A percentile compares a stretch with the other conserved stretches of the same genome.
Conservation (phyloP, 257 asterid genomes). For the Prunella vulgaris region DNA sequence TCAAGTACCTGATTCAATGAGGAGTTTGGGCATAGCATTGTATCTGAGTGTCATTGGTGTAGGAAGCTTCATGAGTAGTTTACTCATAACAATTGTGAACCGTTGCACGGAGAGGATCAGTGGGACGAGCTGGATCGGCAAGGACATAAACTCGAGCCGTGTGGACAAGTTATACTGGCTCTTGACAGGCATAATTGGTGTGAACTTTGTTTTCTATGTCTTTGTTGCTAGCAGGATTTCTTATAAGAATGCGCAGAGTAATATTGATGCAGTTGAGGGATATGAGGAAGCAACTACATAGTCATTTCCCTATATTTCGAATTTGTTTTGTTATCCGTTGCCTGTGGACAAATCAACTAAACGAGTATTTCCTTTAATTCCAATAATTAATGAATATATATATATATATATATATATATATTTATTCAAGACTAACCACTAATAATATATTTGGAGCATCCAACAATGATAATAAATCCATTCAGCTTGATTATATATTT, state of each 20-base stretch:
- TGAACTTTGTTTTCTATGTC: conserved; percentile 1
- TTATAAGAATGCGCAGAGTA: conserved; percentile 1
- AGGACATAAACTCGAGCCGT: background rate
- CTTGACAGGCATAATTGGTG: background rate
- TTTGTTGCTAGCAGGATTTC: background rate
- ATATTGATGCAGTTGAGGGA: background rate
- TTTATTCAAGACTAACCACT: background rate
- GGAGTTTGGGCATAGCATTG: conserved; percentile 10
- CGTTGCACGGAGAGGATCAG: background rate
- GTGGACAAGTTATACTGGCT: conserved; percentile 7
- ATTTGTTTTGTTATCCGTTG: background rate
- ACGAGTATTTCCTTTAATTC: background rate
- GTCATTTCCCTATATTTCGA: background rate
- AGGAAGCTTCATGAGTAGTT: background rate
- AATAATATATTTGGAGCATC: background rate
- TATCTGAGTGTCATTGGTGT: conserved; percentile 1
- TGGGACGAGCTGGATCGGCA: conserved; percentile 1
- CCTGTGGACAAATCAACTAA: background rate
- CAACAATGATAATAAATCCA: too few species aligned
- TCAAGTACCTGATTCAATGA: conserved; percentile 12
- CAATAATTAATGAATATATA: background rate
- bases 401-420: background rate
- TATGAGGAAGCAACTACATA: background rate
- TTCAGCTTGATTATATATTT: too few species aligned
- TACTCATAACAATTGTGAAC: conserved; percentile 2